Conservation (phyloP, 352 stramenopile genomes). For the Albugo laibachii region DNA sequence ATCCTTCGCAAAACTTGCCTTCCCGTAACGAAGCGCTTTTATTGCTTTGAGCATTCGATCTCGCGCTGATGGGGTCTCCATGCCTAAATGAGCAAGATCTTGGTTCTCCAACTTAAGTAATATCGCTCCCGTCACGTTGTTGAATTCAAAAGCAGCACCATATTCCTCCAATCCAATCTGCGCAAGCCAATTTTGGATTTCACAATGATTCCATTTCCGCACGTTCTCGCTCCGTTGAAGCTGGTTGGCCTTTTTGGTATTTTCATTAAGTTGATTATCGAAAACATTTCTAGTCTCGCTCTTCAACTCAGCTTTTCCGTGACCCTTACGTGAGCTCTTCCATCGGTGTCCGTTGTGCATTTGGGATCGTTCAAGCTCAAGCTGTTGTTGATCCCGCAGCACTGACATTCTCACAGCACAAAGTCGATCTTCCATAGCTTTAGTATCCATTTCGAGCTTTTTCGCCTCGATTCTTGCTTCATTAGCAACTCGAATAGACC, state of each 20-base stretch:
- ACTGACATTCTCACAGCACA: no score
- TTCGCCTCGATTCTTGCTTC: no score
- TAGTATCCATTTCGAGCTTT: no score
- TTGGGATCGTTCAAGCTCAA: no score
- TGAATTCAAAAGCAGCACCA: conserved; percentile 48
- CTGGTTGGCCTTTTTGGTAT: no score
- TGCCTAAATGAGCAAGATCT: conserved; percentile 26
- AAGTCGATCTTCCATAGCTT: no score
- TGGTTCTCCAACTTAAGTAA: conserved; percentile 23
- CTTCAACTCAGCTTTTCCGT: not conserved
- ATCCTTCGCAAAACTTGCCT: not conserved
- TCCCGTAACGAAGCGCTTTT: conserved; percentile 20
- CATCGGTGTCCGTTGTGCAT: no score
- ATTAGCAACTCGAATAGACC: no score
- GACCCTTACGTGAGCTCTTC: conserved; percentile 8
- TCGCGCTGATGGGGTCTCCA: conserved; percentile 28
- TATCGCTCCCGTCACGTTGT: conserved; percentile 36
- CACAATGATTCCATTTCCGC: conserved; percentile 22
- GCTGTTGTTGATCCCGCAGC: no score
- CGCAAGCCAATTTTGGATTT: conserved; percentile 47
- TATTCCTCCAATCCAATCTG: conserved; percentile 39
- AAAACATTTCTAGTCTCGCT: not conserved
- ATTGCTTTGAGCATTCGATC: conserved; percentile 37
- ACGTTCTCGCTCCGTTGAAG: conserved; percentile 1
- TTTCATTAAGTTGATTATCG: no score